phyloP scores from a whole-genome alignment of 2,329 filamentous ascomycete genomes.

The Coniella vitis region DNA sequence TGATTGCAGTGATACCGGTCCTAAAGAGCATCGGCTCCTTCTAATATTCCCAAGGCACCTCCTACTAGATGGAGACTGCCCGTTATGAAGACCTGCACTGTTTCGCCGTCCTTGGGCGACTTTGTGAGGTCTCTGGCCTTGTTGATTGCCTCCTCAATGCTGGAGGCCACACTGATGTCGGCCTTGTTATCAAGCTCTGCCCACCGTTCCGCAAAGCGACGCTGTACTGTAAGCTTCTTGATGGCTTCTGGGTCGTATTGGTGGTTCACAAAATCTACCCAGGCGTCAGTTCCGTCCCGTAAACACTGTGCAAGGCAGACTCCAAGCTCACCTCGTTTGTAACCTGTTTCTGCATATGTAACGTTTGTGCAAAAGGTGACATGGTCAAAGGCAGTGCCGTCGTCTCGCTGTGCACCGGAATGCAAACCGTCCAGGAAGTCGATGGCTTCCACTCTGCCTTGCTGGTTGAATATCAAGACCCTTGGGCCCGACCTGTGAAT shows the following conservation, averaged over 20 bases:
- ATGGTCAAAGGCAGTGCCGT: slow-evolving; percentile 52
- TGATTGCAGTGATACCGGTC: too few species aligned
- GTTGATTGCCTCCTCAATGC: slow-evolving; percentile 49
- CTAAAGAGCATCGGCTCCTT: slow-evolving; percentile 23
- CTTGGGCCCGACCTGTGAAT: slow-evolving; percentile 33
- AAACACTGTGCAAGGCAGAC: not conserved
- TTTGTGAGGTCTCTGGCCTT: slow-evolving; percentile 32
- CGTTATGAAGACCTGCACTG: slow-evolving; percentile 40
- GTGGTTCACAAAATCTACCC: slow-evolving; percentile 48
- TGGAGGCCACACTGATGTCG: slow-evolving; percentile 40
- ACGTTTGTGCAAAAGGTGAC: slow-evolving; percentile 33
- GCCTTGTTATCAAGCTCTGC: slow-evolving; percentile 37
- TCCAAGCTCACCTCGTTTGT: slow-evolving; percentile 34
- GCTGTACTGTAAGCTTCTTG: slow-evolving; percentile 44
- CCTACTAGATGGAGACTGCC: slow-evolving; percentile 43
- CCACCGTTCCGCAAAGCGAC: slow-evolving; percentile 47
- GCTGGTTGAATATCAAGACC: slow-evolving; percentile 84
- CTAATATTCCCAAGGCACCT: slow-evolving; percentile 28
- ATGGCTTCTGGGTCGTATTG: slow-evolving; percentile 46
- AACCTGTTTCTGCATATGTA: slow-evolving; percentile 43
- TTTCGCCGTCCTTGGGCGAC: slow-evolving; percentile 20
- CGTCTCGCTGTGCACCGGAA: slow-evolving; percentile 26
- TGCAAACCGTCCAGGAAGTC: slow-evolving; percentile 46
- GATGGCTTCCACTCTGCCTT: slow-evolving; percentile 48
- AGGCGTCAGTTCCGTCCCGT: slow-evolving; percentile 1